These are phyloP conservation scores for Plectosphaerella plurivora DNA, from an alignment of 2,329 filamentous ascomycete genomes.

Conservation along the genomic window DNA sequence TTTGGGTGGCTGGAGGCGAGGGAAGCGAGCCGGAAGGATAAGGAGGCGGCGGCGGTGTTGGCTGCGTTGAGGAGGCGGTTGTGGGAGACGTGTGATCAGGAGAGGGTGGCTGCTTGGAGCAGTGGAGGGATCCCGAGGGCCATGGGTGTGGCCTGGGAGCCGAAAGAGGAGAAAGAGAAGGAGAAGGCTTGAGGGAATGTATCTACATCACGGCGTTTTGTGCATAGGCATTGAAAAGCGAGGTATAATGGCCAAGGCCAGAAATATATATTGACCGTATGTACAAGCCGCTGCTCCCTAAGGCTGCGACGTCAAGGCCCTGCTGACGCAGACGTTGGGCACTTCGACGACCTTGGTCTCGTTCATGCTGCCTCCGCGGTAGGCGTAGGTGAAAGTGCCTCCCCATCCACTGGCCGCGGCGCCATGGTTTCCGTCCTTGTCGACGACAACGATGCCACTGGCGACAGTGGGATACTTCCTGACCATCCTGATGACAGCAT, in stretches of 20 bases:
- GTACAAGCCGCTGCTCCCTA: not conserved
- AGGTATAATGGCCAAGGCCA: not conserved
- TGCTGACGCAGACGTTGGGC: slow-evolving; percentile 6
- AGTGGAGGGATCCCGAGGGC: slow-evolving; percentile 32
- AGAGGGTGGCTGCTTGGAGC: slow-evolving; percentile 65
- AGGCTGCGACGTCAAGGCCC: not conserved
- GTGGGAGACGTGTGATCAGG: slow-evolving; percentile 61
- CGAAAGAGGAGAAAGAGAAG: too few species aligned
- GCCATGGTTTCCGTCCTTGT: slow-evolving; percentile 42
- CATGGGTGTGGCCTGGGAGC: not conserved
- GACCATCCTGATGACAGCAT: slow-evolving; percentile 45
- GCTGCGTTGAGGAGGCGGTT: slow-evolving; percentile 53
- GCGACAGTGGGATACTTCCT: slow-evolving; percentile 38
- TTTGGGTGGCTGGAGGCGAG: slow-evolving; percentile 70
- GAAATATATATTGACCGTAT: not conserved
- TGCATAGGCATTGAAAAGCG: too few species aligned
- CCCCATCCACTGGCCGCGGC: slow-evolving; percentile 47
- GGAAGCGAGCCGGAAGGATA: slow-evolving; percentile 29
- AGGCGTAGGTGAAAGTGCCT: slow-evolving; percentile 45
- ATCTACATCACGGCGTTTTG: too few species aligned
- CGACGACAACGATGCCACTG: slow-evolving; percentile 47
- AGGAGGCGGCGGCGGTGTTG: slow-evolving; percentile 43
- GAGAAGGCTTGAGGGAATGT: too few species aligned
- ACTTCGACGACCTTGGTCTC: slow-evolving; percentile 40
- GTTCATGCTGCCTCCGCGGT: slow-evolving; percentile 41